Evolutionary conservation across 768 basidiomycete species (phyloP).

Genomic region (Calocybe indica): DNA sequence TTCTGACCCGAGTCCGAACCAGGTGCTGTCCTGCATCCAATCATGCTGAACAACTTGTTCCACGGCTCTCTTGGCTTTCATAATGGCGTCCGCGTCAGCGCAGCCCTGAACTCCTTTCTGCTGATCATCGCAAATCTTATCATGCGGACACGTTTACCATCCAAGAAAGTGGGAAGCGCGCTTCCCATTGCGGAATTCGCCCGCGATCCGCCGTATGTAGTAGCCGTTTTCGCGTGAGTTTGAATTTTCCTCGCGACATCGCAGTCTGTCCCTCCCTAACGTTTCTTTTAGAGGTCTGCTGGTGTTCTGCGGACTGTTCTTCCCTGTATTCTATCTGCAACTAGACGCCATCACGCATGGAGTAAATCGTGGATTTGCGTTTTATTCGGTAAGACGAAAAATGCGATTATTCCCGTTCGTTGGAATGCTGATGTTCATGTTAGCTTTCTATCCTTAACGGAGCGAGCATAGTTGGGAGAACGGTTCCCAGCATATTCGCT

Average conservation of each 20-base stretch:
- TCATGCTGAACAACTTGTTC: constrained; percentile 49
- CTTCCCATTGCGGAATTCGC: constrained; percentile 22
- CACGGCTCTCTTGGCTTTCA: constrained; percentile 29
- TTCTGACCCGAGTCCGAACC: constrained; percentile 15
- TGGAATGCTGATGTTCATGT: not conserved
- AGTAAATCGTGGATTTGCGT: constrained; percentile 33
- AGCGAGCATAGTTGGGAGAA: constrained; percentile 43
- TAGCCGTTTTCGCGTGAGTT: not conserved
- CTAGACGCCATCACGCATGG: constrained; percentile 39
- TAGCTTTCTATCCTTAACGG: constrained; percentile 52
- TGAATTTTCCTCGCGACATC: not conserved
- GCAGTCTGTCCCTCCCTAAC: not conserved
- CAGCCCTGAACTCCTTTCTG: constrained; percentile 25
- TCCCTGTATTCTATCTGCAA: constrained; percentile 46
- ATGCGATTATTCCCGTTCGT: not conserved
- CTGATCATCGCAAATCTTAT: constrained; percentile 25
- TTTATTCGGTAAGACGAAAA: constrained; percentile 36
- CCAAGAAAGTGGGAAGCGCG: constrained; percentile 14
- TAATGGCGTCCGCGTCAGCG: constrained; percentile 33
- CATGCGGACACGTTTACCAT: constrained; percentile 29
- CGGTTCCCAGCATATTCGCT: constrained; percentile 39
- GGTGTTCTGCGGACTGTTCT: constrained; percentile 31
- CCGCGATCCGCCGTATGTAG: constrained; percentile 22
- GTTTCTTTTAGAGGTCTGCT: constrained; percentile 17
- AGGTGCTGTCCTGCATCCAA: constrained; percentile 45